phyloP scores from a whole-genome alignment of 225 moss, liverwort and hornwort genomes.

The Marchantia paleacea region DNA sequence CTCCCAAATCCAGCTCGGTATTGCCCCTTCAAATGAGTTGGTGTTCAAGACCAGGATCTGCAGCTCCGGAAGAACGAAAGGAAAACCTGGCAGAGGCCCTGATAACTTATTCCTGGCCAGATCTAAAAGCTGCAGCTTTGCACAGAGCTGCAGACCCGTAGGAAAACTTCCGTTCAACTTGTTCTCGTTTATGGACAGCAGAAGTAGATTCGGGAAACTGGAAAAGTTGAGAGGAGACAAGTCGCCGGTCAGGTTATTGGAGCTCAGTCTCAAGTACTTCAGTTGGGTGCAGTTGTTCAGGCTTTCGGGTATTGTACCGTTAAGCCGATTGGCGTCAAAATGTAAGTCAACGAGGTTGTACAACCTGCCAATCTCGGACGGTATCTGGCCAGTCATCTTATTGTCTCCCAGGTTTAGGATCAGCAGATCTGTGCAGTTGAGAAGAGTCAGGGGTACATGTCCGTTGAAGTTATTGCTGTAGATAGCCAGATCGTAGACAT shows the following conservation, averaged over 20 bases:
- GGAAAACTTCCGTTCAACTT: conserved; percentile 39
- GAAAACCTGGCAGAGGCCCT: conserved; percentile 7
- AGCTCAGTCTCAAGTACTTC: conserved; percentile 35
- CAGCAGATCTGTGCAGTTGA: neutral
- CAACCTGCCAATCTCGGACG: neutral
- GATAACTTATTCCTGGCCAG: conserved; percentile 43
- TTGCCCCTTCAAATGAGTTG: neutral
- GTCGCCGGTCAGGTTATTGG: conserved; percentile 31
- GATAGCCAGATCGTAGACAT: neutral
- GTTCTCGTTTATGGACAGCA: conserved; percentile 44
- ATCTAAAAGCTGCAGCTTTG: conserved; percentile 28
- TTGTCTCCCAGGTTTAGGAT: neutral
- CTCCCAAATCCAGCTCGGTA: neutral
- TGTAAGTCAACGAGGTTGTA: conserved; percentile 10
- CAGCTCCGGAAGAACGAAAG: neutral
- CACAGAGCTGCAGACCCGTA: conserved; percentile 38
- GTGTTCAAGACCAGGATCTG: neutral
- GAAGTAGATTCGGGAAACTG: conserved; percentile 32
- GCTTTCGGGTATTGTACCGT: conserved; percentile 22
- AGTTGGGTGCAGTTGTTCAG: conserved; percentile 14
- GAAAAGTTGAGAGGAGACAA: conserved; percentile 40
- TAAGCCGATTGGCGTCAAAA: conserved; percentile 15
- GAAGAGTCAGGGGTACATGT: neutral
- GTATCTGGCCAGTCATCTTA: neutral
- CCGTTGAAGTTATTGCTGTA: neutral